These are phyloP conservation scores for Saccharomyces jurei DNA, from an alignment of 805 yeast species.

Conservation along the genomic window DNA sequence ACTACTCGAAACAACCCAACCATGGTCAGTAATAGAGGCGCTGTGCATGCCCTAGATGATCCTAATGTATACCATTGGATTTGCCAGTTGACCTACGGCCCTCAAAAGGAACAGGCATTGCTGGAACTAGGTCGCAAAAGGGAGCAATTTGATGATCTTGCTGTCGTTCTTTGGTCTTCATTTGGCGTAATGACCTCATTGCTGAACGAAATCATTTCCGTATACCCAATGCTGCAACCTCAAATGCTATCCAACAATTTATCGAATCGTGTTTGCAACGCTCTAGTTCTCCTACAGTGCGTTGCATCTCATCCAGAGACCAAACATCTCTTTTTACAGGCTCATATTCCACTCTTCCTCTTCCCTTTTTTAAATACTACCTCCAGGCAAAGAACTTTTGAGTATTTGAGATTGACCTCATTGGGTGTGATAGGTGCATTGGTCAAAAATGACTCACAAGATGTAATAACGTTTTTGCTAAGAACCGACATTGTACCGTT, in stretches of 20 bases:
- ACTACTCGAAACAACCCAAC: constrained; percentile 3
- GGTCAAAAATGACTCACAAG: constrained; percentile 92
- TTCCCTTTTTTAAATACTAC: constrained; percentile 92
- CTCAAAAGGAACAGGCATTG: constrained; percentile 86
- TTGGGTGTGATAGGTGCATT: constrained; percentile 95
- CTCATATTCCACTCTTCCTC: constrained; percentile 84
- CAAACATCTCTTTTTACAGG: constrained; percentile 71
- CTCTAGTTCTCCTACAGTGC: constrained; percentile 88
- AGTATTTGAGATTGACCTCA: constrained; percentile 84
- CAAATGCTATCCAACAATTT: constrained; percentile 79
- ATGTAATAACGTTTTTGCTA: constrained; percentile 81
- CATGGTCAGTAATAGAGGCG: background rate
- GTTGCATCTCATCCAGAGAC: constrained; percentile 94
- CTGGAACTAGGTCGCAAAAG: constrained; percentile 88
- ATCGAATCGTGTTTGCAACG: constrained; percentile 91
- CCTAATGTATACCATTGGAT: constrained; percentile 87
- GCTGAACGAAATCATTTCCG: constrained; percentile 80
- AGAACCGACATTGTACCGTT: constrained; percentile 96
- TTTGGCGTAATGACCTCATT: constrained; percentile 93
- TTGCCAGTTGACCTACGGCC: constrained; percentile 79
- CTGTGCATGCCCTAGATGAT: constrained; percentile 50
- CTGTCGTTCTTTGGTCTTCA: constrained; percentile 88
- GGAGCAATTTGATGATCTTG: constrained; percentile 90
- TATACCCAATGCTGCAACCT: constrained; percentile 83
- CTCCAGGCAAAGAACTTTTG: constrained; percentile 87